phyloP scores from a whole-genome alignment of 108 stramenopile genomes.

The Skeletonema marinoi region DNA sequence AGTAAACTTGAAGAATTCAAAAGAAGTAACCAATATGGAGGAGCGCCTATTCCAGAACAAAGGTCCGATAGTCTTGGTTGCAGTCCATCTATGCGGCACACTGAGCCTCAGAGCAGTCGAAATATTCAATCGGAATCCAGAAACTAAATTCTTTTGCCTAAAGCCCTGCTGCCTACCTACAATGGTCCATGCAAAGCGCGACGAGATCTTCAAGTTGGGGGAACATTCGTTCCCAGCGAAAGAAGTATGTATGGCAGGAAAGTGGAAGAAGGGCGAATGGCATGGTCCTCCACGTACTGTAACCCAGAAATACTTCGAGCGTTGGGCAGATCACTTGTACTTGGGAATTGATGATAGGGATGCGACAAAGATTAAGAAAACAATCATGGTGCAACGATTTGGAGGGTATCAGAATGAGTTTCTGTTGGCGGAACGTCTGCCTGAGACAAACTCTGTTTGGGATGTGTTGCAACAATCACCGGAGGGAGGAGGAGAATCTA shows the following conservation, averaged over 20 bases:
- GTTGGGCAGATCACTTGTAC: conserved; percentile 55
- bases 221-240: conserved; percentile 58
- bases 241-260: conserved; percentile 54
- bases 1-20: conserved; percentile 54
- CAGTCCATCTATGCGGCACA: conserved; percentile 71
- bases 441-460: conserved; percentile 41
- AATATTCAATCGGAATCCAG: conserved; percentile 59
- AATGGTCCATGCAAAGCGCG: conserved; percentile 60
- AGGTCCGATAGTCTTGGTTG: conserved; percentile 55
- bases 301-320: conserved; percentile 41
- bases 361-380: conserved; percentile 19
- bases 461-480: conserved; percentile 1
- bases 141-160: conserved; percentile 45
- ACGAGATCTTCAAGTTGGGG: conserved; percentile 53
- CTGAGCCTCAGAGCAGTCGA: conserved; percentile 61
- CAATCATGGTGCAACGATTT: conserved; percentile 20
- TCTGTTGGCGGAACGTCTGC: conserved; percentile 58
- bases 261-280: conserved; percentile 60
- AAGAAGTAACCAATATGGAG: conserved; percentile 33
- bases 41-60: conserved; percentile 20
- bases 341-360: conserved; percentile 38
- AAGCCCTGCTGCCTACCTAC: conserved; percentile 75
- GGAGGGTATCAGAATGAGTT: conserved; percentile 70
- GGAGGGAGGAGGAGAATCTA: not conserved
- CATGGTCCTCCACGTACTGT: conserved; percentile 51